Base-by-base conservation (phyloP, 805 yeast genomes). In the Myxozyma kluyveri region DNA sequence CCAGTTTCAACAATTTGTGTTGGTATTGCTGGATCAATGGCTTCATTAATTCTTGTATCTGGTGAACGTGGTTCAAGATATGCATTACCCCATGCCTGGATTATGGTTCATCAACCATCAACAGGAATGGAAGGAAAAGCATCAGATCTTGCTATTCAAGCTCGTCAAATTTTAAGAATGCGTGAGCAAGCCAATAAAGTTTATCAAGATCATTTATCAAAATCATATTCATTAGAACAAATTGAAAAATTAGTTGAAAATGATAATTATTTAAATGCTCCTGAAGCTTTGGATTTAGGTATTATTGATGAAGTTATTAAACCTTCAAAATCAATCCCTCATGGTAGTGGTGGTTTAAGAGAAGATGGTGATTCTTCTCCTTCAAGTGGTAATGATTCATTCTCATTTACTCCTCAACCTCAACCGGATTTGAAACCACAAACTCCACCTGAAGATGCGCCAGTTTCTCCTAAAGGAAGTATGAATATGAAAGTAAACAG, bases 1-100 rank as follows among this genome's bases (percentile, higher is more conserved):
- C 69, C 69, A 7, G 68, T 68, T 4, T 64, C 68, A 4, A 68
- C 72, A 2, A 68, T 68, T 32, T 69, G 72, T 40, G 61, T 68
- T 6, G 72, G 72, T 2, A 65, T 67, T 36, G 69, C 70, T 3
- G 68, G 67, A 32, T 67, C 71, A 2, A 67, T 68, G 72, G 72
- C 63, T 1, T 64, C 69, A 3, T 49, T 68, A 26, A 54, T 68
- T 17, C 52, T 68, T 2, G 64, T 65, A 27, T 60, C 67, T 4
- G 72, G 72, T 10, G 62, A 52, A 14, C 45, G 47, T n/a, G 69
- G 69, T 1, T 56, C 57, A 32, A 50, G 72, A 26, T 63, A 63
- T 49, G 60, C 67, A 5, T 49, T 68, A 36, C 72, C 71, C 19
- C 63, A 68, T 42, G 61, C 70, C 1, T 59, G 64, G 36, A 63